Base-by-base conservation (phyloP, 1,139 yeast genomes). In the Blastobotrys indianensis region DNA sequence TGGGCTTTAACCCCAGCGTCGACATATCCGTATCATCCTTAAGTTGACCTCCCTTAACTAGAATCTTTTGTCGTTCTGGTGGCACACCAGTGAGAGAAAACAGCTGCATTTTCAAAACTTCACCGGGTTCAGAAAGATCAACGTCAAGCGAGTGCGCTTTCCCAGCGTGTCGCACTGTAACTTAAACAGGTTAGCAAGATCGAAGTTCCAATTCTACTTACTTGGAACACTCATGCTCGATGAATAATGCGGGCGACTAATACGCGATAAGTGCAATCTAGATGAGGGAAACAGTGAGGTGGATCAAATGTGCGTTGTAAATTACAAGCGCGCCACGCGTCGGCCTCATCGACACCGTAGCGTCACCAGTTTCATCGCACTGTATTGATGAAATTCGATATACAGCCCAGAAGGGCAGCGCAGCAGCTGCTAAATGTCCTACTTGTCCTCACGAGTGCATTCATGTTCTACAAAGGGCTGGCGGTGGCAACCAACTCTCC, bases 11-110 rank as follows among this genome's bases (percentile, higher is more conserved):
- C 28, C 74, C 73, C 48, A 84, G 70, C 6, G 68, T 57, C 12
- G 67, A 64, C 49, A 81, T 63, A 41, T 70, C 70, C 10, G 74
- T 73, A 50, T 82, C 87, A 64, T 87, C 94, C 51, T 75, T 74
- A 56, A 92, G 69, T 64, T 88, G 94, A 32, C 96, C 96, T 7
- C 94, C 94, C 67, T 85, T 90, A 48, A 87, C 78, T 62, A 94
- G 75, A 51, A 88, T 82, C 70, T 90, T 90, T 67, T 92, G 98
- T 58, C 97, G 80, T 47, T 80, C 85, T 2, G 81, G 77, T 13
- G 96, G 95, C 47, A 92, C 88, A 47, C 80, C 80, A 1, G 97
- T 92, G 51, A 78, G 64, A 37, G 80, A 77, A 54, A 76, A 81
- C 48, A 92, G 79, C 65, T 82, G 82, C 49, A 72, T 68, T 62